A percentile compares a stretch with the other conserved stretches of the same genome.
These are phyloP conservation scores for Trichoderma oligosporum DNA, from an alignment of 2,329 filamentous ascomycete genomes.

Conservation along the genomic window DNA sequence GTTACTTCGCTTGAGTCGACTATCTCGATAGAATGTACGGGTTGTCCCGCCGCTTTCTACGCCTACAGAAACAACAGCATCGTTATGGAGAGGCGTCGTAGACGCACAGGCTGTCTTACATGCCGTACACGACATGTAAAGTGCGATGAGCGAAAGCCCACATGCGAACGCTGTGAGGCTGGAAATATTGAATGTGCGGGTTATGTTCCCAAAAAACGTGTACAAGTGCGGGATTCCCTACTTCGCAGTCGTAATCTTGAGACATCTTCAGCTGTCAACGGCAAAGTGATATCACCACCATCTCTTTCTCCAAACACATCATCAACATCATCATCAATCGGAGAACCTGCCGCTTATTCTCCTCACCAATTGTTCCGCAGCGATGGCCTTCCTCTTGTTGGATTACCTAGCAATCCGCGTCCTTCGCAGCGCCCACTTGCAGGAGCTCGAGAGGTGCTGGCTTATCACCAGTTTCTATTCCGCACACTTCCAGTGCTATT, in stretches of 20 bases:
- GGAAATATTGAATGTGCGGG: conserved; percentile 10
- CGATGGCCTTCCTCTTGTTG: conserved; percentile 8
- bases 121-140: conserved; percentile 10
- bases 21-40: background rate
- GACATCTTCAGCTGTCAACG: background rate
- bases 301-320: background rate
- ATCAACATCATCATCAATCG: background rate
- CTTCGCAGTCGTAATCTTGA: background rate
- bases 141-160: conserved; percentile 11
- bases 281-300: background rate
- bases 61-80: background rate
- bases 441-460: conserved; percentile 8
- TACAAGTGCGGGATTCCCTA: background rate
- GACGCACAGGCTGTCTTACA: conserved; percentile 10
- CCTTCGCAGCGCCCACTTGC: background rate
- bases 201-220: conserved; percentile 3
- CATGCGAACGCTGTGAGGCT: conserved; percentile 10
- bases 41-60: background rate
- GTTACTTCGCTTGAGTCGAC: conserved; percentile 10
- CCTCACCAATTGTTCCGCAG: background rate
- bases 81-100: background rate
- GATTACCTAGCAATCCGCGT: conserved; percentile 11
- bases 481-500: conserved; percentile 8
- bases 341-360: background rate
- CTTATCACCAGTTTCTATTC: conserved; percentile 14